These are phyloP conservation scores for Drosera capensis DNA, from an alignment of 148 eudicot species.

Conservation along the genomic window DNA sequence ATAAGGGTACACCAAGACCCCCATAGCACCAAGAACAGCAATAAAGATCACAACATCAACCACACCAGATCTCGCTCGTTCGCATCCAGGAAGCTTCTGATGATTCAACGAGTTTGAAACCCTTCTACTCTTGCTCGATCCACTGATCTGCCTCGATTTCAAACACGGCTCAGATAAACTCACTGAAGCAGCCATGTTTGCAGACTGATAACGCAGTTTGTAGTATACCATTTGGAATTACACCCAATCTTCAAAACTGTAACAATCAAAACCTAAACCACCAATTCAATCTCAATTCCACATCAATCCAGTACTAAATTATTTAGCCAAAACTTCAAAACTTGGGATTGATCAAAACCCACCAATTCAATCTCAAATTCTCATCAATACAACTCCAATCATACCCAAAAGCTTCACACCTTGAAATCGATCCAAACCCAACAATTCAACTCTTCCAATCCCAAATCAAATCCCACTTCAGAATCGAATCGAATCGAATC, in stretches of 20 bases:
- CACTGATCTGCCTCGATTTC: constrained; percentile 42
- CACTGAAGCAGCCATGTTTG: constrained; percentile 43
- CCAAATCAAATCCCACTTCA: too few relatives aligned
- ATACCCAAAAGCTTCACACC: too few relatives aligned
- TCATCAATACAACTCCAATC: too few relatives aligned
- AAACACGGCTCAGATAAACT: constrained; percentile 22
- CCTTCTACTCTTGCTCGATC: constrained; percentile 22
- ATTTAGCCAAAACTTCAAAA: too few relatives aligned
- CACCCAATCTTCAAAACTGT: background rate
- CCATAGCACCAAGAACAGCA: constrained; percentile 61
- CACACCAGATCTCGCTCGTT: constrained; percentile 42
- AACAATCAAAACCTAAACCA: background rate
- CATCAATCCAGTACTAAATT: too few relatives aligned
- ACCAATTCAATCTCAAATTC: too few relatives aligned
- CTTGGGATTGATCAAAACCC: too few relatives aligned
- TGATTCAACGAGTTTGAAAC: constrained; percentile 17
- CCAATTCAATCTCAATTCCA: constrained; percentile 3
- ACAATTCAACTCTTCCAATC: too few relatives aligned
- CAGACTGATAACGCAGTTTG: constrained; percentile 26
- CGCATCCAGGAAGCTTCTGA: constrained; percentile 21
- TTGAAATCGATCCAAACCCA: too few relatives aligned
- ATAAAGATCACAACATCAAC: constrained; percentile 56
- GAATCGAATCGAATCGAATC: too few relatives aligned
- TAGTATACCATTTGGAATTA: constrained; percentile 43
- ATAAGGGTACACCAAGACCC: constrained; percentile 55